Evolutionary conservation across 768 basidiomycete genomes (phyloP).

Genomic region (Lactarius sp.): DNA sequence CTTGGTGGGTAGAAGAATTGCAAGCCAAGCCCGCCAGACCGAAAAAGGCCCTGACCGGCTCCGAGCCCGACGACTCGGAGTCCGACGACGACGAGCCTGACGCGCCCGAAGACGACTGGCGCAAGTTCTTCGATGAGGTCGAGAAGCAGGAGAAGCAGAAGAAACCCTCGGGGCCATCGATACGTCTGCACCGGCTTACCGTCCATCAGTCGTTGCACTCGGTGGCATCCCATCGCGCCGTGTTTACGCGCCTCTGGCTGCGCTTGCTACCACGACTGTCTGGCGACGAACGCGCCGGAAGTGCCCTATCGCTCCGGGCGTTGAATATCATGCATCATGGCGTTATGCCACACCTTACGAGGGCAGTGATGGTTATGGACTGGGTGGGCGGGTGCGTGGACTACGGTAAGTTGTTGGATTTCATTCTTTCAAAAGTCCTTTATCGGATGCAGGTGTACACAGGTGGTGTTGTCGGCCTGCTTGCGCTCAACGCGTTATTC

Average conservation of each 20-base stretch:
- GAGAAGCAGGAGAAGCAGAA: conserved; percentile 34
- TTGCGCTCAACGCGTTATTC: conserved; percentile 89
- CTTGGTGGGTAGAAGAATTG: conserved; percentile 76
- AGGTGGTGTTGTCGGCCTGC: conserved; percentile 82
- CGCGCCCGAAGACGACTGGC: conserved; percentile 59
- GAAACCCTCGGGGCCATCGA: conserved; percentile 37
- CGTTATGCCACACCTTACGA: conserved; percentile 77
- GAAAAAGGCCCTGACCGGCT: conserved; percentile 29
- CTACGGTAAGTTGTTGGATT: conserved; percentile 47
- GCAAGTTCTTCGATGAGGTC: conserved; percentile 74
- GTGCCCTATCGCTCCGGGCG: conserved; percentile 47
- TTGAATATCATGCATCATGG: conserved; percentile 78
- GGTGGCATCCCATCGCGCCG: conserved; percentile 68
- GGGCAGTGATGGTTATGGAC: conserved; percentile 81
- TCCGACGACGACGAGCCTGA: conserved; percentile 34
- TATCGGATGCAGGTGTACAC: conserved; percentile 2
- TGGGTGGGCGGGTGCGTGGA: conserved; percentile 86
- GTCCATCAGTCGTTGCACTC: conserved; percentile 75
- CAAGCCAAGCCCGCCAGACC: conserved; percentile 49
- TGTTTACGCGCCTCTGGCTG: conserved; percentile 82
- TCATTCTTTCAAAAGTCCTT: background rate
- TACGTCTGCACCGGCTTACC: conserved; percentile 59
- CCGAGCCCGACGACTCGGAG: conserved; percentile 27
- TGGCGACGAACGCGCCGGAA: conserved; percentile 32
- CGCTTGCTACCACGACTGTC: conserved; percentile 59